Conservation (phyloP, 768 basidiomycete species). For the Kwoniella newhampshirensis region DNA sequence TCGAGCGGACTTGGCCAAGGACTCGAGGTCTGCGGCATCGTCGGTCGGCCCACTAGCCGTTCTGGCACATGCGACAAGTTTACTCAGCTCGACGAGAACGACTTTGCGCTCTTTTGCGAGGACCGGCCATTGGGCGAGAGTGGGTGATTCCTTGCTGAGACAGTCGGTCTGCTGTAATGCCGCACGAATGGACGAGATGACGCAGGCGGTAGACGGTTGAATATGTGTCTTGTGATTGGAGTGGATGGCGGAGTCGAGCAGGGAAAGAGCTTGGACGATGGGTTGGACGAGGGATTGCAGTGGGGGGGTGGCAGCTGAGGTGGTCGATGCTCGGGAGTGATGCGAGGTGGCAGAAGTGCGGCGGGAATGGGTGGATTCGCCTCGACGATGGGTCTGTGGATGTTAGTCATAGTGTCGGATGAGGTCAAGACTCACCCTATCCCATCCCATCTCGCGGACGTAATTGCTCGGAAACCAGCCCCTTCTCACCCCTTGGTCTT, state of each 20-base stretch:
- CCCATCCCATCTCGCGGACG: constrained; percentile 44
- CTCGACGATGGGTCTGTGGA: constrained; percentile 11
- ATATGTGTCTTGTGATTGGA: constrained; percentile 78
- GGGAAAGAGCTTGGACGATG: constrained; percentile 76
- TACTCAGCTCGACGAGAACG: constrained; percentile 75
- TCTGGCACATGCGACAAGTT: constrained; percentile 62
- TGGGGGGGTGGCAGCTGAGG: constrained; percentile 59
- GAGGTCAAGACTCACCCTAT: constrained; percentile 24
- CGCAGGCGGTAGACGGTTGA: constrained; percentile 88
- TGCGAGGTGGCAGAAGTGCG: constrained; percentile 28
- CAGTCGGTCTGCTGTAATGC: constrained; percentile 81
- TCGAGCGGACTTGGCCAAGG: constrained; percentile 55
- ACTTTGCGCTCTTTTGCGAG: constrained; percentile 77
- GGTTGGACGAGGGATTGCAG: constrained; percentile 78
- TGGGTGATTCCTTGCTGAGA: constrained; percentile 73
- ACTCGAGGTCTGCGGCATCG: constrained; percentile 19
- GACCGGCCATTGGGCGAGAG: constrained; percentile 65
- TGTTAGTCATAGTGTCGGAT: not conserved
- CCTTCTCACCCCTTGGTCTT: constrained; percentile 56
- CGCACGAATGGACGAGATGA: constrained; percentile 88
- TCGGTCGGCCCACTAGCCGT: constrained; percentile 29
- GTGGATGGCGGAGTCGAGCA: constrained; percentile 80
- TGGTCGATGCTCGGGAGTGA: constrained; percentile 18
- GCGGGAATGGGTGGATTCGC: constrained; percentile 18
- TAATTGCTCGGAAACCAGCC: constrained; percentile 99